phyloP scores from a whole-genome alignment of 2,329 filamentous ascomycete species.

The Curvularia verruculosa region DNA sequence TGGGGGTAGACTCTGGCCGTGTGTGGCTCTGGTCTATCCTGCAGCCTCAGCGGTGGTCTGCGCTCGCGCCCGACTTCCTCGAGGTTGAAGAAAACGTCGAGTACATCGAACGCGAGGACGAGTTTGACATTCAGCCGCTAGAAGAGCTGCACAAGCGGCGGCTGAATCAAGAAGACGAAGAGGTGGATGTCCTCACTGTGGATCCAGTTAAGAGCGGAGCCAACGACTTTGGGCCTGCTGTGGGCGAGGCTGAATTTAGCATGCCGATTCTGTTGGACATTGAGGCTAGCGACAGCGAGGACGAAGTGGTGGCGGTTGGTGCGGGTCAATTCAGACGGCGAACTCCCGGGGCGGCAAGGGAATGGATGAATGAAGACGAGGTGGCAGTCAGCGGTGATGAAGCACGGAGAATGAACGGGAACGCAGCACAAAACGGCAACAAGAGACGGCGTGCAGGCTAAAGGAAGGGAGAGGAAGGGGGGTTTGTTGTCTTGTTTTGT shows the following conservation, averaged over 20 bases:
- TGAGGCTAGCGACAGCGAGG: conserved; percentile 92
- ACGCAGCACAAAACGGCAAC: conserved; percentile 40
- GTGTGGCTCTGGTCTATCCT: conserved; percentile 97
- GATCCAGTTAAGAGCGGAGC: conserved; percentile 64
- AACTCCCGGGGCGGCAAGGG: conserved; percentile 76
- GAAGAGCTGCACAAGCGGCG: conserved; percentile 92
- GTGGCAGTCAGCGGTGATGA: conserved; percentile 49
- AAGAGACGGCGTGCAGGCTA: conserved; percentile 45
- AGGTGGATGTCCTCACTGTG: conserved; percentile 84
- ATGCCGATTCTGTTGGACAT: conserved; percentile 95
- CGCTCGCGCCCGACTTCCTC: conserved; percentile 92
- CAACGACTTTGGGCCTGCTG: conserved; percentile 54
- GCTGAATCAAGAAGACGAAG: conserved; percentile 89
- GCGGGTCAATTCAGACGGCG: conserved; percentile 85
- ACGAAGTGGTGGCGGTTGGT: conserved; percentile 74
- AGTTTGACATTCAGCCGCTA: conserved; percentile 96
- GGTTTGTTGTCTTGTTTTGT: neutral
- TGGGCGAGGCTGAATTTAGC: conserved; percentile 66
- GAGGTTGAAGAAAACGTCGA: conserved; percentile 99
- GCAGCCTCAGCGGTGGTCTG: conserved; percentile 95
- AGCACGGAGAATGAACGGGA: conserved; percentile 39
- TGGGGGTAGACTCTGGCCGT: conserved; percentile 87
- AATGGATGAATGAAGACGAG: conserved; percentile 66
- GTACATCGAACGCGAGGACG: conserved; percentile 93
- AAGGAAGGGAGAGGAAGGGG: neutral